Evolutionary conservation across 176 grass and related monocot species (phyloP).

Genomic region (Coix lacrymajobi): DNA sequence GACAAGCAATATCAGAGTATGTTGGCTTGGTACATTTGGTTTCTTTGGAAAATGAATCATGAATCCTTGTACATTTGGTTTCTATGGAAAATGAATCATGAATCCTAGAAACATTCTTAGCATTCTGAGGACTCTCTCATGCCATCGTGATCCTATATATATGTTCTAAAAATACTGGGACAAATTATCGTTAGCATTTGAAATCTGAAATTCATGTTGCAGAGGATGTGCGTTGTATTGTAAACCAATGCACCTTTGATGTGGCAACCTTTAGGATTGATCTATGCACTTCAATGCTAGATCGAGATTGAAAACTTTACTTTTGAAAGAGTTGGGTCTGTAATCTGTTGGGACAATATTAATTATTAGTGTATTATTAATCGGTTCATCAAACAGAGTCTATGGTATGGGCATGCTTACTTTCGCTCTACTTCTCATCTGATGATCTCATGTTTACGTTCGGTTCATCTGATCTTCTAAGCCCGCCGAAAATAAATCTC

Average conservation of each 20-base stretch:
- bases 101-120: not conserved
- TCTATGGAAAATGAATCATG: not conserved
- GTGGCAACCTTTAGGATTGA: not conserved
- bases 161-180: not conserved
- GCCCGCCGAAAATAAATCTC: too few species aligned
- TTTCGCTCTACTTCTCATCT: too few species aligned
- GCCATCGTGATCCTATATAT: not conserved
- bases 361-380: not conserved
- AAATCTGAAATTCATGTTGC: not conserved
- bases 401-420: too few species aligned
- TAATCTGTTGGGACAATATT: not conserved
- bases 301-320: not conserved
- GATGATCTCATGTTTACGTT: too few species aligned
- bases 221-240: not conserved
- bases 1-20: conserved; percentile 36
- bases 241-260: not conserved
- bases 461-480: too few species aligned
- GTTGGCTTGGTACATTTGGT: conserved; percentile 42
- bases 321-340: not conserved
- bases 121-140: not conserved
- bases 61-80: conserved; percentile 19
- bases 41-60: not conserved
- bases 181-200: not conserved
- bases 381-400: too few species aligned
- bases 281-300: not conserved